Conservation (phyloP, 805 yeast species). For the Sugiyamaella valdiviana region DNA sequence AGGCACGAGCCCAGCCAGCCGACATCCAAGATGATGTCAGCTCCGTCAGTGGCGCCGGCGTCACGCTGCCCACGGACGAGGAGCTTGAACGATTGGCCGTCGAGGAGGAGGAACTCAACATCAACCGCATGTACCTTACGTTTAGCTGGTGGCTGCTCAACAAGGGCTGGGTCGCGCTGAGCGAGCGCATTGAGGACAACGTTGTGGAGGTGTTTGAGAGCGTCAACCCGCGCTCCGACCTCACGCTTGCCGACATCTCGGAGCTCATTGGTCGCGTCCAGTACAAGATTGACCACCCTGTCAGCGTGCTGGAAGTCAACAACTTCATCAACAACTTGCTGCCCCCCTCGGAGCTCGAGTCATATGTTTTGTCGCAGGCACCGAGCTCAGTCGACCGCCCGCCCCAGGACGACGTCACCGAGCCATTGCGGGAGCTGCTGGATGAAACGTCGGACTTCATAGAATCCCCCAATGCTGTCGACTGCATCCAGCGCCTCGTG, state of each 20-base stretch:
- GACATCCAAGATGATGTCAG: constrained; percentile 24
- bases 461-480: constrained; percentile 36
- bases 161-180: constrained; percentile 67
- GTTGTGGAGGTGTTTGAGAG: constrained; percentile 57
- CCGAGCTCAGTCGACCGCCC: constrained; percentile 23
- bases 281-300: constrained; percentile 32
- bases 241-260: constrained; percentile 56
- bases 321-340: constrained; percentile 35
- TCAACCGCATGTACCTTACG: constrained; percentile 74
- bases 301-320: constrained; percentile 10
- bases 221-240: constrained; percentile 66
- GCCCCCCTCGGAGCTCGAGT: constrained; percentile 49
- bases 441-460: constrained; percentile 42
- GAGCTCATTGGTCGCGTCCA: constrained; percentile 31
- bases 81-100: constrained; percentile 20
- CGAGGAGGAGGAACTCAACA: constrained; percentile 31
- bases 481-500: constrained; percentile 36
- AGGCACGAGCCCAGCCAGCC: constrained; percentile 1
- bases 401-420: constrained; percentile 19
- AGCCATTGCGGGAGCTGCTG: constrained; percentile 31
- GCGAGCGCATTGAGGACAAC: constrained; percentile 45
- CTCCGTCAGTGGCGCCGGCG: constrained; percentile 14
- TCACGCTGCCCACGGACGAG: constrained; percentile 24
- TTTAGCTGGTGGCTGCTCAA: constrained; percentile 92
- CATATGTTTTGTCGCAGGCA: constrained; percentile 49